Evolutionary conservation across 2,329 filamentous ascomycete species (phyloP).

Genomic region (Stemphylium vesicarium): DNA sequence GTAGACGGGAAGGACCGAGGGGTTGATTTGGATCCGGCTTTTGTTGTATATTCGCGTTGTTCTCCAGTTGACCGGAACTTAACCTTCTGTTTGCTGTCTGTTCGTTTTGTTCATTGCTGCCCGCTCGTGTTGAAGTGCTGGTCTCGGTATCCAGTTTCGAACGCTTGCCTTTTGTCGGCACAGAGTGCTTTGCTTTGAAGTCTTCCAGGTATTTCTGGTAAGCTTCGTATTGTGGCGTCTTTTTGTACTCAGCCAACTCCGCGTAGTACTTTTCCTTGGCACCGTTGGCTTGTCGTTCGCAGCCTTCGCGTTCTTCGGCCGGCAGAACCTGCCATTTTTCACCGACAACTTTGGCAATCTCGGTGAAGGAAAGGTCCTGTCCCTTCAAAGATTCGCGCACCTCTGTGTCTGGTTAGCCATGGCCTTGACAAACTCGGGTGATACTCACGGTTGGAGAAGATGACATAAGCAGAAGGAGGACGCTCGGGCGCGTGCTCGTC

Average conservation of each 20-base stretch:
- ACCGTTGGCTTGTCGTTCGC: slow-evolving; percentile 72
- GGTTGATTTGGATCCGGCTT: slow-evolving; percentile 39
- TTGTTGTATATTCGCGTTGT: slow-evolving; percentile 21
- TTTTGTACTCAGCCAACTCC: slow-evolving; percentile 78
- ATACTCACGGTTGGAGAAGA: slow-evolving; percentile 80
- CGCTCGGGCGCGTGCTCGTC: slow-evolving; percentile 82
- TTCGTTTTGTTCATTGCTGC: slow-evolving; percentile 40
- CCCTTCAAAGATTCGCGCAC: slow-evolving; percentile 80
- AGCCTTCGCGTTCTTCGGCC: slow-evolving; percentile 71
- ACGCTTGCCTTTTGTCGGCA: slow-evolving; percentile 50
- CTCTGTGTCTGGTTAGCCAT: slow-evolving; percentile 56
- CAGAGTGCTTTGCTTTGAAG: slow-evolving; percentile 74
- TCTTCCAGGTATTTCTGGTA: slow-evolving; percentile 77
- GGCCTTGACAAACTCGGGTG: neutral
- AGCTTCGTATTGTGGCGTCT: slow-evolving; percentile 70
- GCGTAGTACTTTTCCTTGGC: slow-evolving; percentile 79
- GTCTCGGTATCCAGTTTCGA: slow-evolving; percentile 52
- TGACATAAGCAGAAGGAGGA: slow-evolving; percentile 81
- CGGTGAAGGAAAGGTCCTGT: slow-evolving; percentile 78
- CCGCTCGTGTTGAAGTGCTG: slow-evolving; percentile 39
- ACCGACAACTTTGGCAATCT: slow-evolving; percentile 82
- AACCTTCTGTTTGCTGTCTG: slow-evolving; percentile 33
- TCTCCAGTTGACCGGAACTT: slow-evolving; percentile 36
- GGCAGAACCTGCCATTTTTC: slow-evolving; percentile 80
- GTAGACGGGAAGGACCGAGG: slow-evolving; percentile 29